Evolutionary conservation across 2,329 filamentous ascomycete genomes (phyloP), one percentile per base, ranked within the genome.

Genomic region (Phoma sp.): DNA sequence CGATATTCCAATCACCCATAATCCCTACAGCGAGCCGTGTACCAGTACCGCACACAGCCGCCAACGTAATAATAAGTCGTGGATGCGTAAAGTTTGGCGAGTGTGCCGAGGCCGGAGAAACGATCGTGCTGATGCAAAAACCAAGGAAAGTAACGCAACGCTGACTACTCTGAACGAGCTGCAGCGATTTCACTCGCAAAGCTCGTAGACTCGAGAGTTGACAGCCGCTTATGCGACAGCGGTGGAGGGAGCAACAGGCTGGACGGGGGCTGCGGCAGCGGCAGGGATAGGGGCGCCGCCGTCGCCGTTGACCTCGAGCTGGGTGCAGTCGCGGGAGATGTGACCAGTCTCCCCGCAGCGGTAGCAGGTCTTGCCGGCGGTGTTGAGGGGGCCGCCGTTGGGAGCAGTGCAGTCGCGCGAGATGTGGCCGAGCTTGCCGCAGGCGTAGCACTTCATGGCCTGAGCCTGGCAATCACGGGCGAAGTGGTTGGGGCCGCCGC

Each of bases 401-500:
- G 95, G 93, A 58, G 93, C 91, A 41, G 93, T 96, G 83, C 95
- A 99, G 79, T 99, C 95, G 69, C 88, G 85, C 54, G 90, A 96
- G 77, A 96, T 96, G 80, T 96, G 92, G 46, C 91, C 68, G 50
- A 96, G 86, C 82, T 96, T 96, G 75, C 93, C 93, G 75, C 93
- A 97, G 64, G 93, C 93, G 72, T 96, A 97, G 84, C 93, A 97
- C 82, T 97, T 97, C 91, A 96, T 96, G 60, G 92, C 91, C 79
- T 96, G 92, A 66, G 95, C 93, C 82, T 98, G 95, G 83, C 95
- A 99, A 73, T 99, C 95, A 63, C 95, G 90, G 62, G 95, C 95
- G 74, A 96, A 99, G 80, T 99, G 95, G 83, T 99, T 99, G 56
- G 95, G 95, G 30, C 93, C 86, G 67, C 86, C 86, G 64, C 86